Evolutionary conservation across 2,329 filamentous ascomycete species (phyloP).

Genomic region (Septoria petroselini): DNA sequence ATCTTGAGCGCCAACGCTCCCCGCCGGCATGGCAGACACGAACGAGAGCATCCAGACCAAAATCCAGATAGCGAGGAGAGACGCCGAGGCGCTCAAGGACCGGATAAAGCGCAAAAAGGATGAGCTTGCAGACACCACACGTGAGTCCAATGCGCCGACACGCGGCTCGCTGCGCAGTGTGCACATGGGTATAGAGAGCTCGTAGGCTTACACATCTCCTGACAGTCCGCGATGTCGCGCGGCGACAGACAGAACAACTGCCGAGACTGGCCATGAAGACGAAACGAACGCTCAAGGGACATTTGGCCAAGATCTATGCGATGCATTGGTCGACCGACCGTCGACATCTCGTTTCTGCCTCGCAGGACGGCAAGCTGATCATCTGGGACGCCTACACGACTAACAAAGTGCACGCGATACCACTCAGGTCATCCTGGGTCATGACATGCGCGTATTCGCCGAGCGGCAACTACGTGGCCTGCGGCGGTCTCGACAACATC

Average conservation of each 20-base stretch:
- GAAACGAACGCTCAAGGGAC: slow-evolving; percentile 93
- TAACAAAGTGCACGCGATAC: slow-evolving; percentile 99
- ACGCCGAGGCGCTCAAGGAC: slow-evolving; percentile 74
- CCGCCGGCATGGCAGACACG: slow-evolving; percentile 47
- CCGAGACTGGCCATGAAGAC: slow-evolving; percentile 96
- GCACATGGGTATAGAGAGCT: not conserved
- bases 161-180: slow-evolving; percentile 15
- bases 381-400: slow-evolving; percentile 99
- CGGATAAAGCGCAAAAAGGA: slow-evolving; percentile 90
- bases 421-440: slow-evolving; percentile 95
- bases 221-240: slow-evolving; percentile 84
- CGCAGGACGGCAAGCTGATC: slow-evolving; percentile 98
- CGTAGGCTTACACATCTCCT: slow-evolving; percentile 21
- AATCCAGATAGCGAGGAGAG: slow-evolving; percentile 95
- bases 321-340: slow-evolving; percentile 99
- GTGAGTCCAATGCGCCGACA: slow-evolving; percentile 58
- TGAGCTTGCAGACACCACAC: slow-evolving; percentile 94
- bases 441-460: slow-evolving; percentile 99
- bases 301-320: slow-evolving; percentile 98
- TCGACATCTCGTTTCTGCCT: slow-evolving; percentile 93
- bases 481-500: slow-evolving; percentile 98
- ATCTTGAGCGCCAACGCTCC: slow-evolving; percentile 23
- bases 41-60: slow-evolving; percentile 53
- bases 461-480: slow-evolving; percentile 96
- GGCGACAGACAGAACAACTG: slow-evolving; percentile 86